Evolutionary conservation across 179 eudicot genomes (phyloP).

Genomic region (Silene coronaria): DNA sequence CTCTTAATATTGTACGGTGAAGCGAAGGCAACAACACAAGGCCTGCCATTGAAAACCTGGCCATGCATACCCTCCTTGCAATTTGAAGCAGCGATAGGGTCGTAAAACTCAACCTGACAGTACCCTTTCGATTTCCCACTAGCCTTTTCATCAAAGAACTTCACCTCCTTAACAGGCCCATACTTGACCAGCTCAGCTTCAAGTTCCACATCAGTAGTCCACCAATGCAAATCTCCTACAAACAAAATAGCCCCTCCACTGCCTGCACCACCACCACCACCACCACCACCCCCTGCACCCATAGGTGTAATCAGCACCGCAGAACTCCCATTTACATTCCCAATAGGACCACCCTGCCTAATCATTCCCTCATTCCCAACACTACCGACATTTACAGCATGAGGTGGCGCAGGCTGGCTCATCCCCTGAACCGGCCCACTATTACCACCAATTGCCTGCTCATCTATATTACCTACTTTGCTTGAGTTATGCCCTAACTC

Average conservation of each 20-base stretch:
- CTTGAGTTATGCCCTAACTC: slow-evolving; percentile 43
- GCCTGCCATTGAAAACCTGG: slow-evolving; percentile 64
- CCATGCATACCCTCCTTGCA: slow-evolving; percentile 93
- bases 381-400: slow-evolving; percentile 33
- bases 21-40: slow-evolving; percentile 85
- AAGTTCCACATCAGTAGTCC: slow-evolving; percentile 90
- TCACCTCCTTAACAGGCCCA: slow-evolving; percentile 77
- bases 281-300: slow-evolving; percentile 21
- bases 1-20: slow-evolving; percentile 58
- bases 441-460: slow-evolving; percentile 29
- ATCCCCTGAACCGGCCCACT: slow-evolving; percentile 30
- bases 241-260: slow-evolving; percentile 44
- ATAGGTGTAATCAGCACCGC: slow-evolving; percentile 23
- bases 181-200: slow-evolving; percentile 63
- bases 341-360: slow-evolving; percentile 45
- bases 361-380: slow-evolving; percentile 37
- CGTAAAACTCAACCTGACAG: slow-evolving; percentile 82
- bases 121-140: slow-evolving; percentile 94
- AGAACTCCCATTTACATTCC: slow-evolving; percentile 30
- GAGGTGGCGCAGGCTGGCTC: slow-evolving; percentile 35
- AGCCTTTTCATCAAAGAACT: slow-evolving; percentile 81
- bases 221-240: slow-evolving; percentile 95
- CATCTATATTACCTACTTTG: slow-evolving; percentile 42
- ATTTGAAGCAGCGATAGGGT: slow-evolving; percentile 55
- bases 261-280: slow-evolving; percentile 36